Base-by-base conservation (phyloP, 2,329 filamentous ascomycete species). In the Microcyclosporella mali region DNA sequence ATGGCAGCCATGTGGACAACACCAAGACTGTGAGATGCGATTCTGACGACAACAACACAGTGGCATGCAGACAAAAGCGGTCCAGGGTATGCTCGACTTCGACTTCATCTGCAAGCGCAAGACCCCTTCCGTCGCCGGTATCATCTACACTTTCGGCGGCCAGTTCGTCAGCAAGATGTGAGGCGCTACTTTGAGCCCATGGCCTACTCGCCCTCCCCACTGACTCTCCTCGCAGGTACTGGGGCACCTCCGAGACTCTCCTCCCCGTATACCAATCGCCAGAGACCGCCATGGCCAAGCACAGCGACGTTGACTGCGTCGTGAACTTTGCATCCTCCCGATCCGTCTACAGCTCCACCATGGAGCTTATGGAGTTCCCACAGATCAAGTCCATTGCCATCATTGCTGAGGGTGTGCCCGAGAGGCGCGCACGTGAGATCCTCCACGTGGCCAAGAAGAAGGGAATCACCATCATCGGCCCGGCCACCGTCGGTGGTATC, bases 121-220 rank as follows among this genome's bases (percentile, higher is more conserved):
- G 67, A 94, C 86, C 48, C 92, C 92, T 54, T 98, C 92, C 46
- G 92, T 98, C 46, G 92, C 92, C 56, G 92, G 89, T 67, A 97
- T 98, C 73, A 97, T 98, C 79, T 98, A 98, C 79, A 95, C 92
- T 61, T 98, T 98, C 66, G 92, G 92, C 68, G 92, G 92, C 58
- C 92, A 98, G 74, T 98, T 98, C 82, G 92, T 98, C 68, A 95
- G 88, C 83, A 98, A 98, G 84, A 97, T 98, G 92, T 79, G 63
- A 59, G 59, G 19, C 27, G 8, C 21, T 25, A 25, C 21, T 9
- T 25, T 25, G 6, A 9, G 21, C 21, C 21, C 21, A 25, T 25
- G 4, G 21, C 29, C 27, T 61, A 14, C n/a, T 29, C 21, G 16
- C n/a, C 10, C 19, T 21, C 40, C 14, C 19, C 25, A 32, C 54